Base-by-base conservation (phyloP, 2,329 filamentous ascomycete genomes). In the Hymenoscyphus repandus region DNA sequence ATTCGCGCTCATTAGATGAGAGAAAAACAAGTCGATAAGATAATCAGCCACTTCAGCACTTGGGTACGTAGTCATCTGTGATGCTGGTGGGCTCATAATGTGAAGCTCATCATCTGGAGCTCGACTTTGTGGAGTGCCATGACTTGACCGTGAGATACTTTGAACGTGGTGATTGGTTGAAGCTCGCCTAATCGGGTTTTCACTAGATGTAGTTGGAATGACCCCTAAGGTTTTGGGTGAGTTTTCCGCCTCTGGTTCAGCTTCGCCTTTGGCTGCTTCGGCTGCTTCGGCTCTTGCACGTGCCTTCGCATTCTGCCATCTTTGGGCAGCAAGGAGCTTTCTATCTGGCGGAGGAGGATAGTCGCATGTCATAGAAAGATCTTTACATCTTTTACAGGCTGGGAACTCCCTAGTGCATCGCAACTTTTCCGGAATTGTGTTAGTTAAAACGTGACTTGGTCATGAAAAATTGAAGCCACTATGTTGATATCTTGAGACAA, bases 291-390 rank as follows among this genome's bases (percentile, higher is more conserved):
- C 38, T 22, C 33, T 39, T 37, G 49, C 46, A 20, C 56, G 45
- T 6, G 54, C 48, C 30, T 50, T 53, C 15, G 56, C 54, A 52
- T 57, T 57, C 40, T 52, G 51, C 22, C 51, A 43, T 42, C 57
- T 47, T 34, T 52, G 52, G 18, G 50, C 49, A 7, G 55, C 57
- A 11, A 59, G 38, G 17, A 55, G 43, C 42, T 59, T 59, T 39
- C 55, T 54, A 37, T 59, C 55, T 27, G 55, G 52, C 4, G 57
- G 57, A n/a, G 52, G 48, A 6, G 57, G 57, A 49, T 59, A 58
- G 13, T 50, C 45, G 50, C 57, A 59, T 9, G 50, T 27, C n/a
- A 52, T 52, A 9, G 53, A 52, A 27, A 59, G 47, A 34, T 47
- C 47, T 41, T 39, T 48, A 39, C 57, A 59, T 47, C 57, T 49